Base-by-base conservation (phyloP, 441 rosid genomes). In the Pelargonium australe region DNA sequence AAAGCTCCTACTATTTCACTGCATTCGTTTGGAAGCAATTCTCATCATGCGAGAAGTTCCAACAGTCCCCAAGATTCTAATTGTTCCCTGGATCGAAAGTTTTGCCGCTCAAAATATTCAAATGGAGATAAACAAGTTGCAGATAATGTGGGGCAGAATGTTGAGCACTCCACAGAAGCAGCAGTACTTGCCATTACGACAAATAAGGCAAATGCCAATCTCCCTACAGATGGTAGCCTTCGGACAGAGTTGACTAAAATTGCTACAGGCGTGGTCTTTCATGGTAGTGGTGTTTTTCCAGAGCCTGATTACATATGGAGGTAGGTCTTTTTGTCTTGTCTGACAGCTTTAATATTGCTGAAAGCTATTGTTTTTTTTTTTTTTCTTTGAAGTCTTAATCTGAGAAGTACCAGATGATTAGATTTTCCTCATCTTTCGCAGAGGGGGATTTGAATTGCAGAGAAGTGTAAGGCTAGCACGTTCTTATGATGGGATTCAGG, bases 361-460 rank as follows among this genome's bases (percentile, higher is more conserved):
- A 28, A n/a, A 19, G 25, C 19, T 20, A 20, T 14, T 57, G 55
- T 6, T 44, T 34, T 53, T 7, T 20, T 16, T 66, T 34, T 6
- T 44, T 34, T 53, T 7, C 16, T 16, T 66, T 34, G 58, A 19
- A 25, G 20, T 69, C 65, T 64, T 25, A 55, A 58, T 1, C 60
- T 53, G 60, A 53, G 60, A 53, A 53, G 25, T 60, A 23, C 7
- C 63, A 23, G 25, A 60, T 60, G 34, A 7, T 23, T 9, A 28
- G 19, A 60, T 28, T 40, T 64, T 11, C 75, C 53, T 25, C 63
- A 10, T 67, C 31, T 67, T 57, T 40, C 72, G 71, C 77, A 80
- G 83, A 65, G 83, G 83, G 19, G 72, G 41, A 62, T 72, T 80
- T 69, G 80, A 77, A 70, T 73, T 80, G 31, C 65, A 47, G 34